phyloP scores from a whole-genome alignment of 1,139 yeast genomes.

The Pichia sp. region DNA sequence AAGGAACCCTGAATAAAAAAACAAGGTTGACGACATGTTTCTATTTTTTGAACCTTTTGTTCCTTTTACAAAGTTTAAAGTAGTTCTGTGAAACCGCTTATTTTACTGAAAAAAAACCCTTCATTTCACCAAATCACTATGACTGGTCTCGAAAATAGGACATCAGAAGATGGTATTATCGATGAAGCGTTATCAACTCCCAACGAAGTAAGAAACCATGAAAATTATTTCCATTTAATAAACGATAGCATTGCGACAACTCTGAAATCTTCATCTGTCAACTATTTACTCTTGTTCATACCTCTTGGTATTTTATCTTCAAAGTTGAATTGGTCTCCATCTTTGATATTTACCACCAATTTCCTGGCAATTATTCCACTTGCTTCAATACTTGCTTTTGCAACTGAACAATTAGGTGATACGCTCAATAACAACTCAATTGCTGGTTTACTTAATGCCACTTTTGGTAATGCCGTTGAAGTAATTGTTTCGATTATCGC shows the following conservation, averaged over 20 bases:
- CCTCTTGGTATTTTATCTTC: slow-evolving; percentile 85
- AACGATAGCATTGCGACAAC: slow-evolving; percentile 21
- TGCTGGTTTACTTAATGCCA: slow-evolving; percentile 91
- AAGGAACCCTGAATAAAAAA: too few species aligned
- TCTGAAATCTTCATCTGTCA: slow-evolving; percentile 63
- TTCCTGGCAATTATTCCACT: slow-evolving; percentile 88
- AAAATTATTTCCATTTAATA: too few species aligned
- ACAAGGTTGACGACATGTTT: too few species aligned
- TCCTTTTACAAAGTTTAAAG: too few species aligned
- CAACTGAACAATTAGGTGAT: slow-evolving; percentile 87
- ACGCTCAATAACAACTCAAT: slow-evolving; percentile 73
- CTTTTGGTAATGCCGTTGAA: slow-evolving; percentile 93
- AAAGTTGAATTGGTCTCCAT: slow-evolving; percentile 45
- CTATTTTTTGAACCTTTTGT: too few species aligned
- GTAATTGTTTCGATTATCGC: slow-evolving; percentile 92
- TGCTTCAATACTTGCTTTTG: slow-evolving; percentile 82
- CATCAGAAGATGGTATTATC: too few species aligned
- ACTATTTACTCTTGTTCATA: slow-evolving; percentile 68
- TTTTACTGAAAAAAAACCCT: too few species aligned
- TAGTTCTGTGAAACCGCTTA: too few species aligned
- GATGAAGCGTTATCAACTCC: too few species aligned
- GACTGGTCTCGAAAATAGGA: too few species aligned
- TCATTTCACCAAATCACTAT: too few species aligned
- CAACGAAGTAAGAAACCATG: too few species aligned
- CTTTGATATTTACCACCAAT: slow-evolving; percentile 60